A percentile compares a stretch with the other conserved stretches of the same genome.
These are phyloP conservation scores for Podospora anserina DNA, from an alignment of 495 filamentous ascomycete species.

Conservation along the genomic window DNA sequence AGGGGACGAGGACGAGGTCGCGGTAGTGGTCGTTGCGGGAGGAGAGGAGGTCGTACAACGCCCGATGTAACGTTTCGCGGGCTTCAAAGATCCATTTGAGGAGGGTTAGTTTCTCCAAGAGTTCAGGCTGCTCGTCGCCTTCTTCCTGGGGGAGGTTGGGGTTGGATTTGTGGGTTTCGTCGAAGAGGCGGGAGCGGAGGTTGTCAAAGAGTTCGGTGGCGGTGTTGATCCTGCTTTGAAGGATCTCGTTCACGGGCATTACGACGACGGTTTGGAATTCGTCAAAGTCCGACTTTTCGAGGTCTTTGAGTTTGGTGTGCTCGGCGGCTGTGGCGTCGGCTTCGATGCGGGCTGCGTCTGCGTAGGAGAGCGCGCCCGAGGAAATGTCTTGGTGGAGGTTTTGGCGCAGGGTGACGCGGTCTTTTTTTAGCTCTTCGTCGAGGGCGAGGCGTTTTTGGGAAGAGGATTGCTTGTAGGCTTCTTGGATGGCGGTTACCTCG, in stretches of 20 bases:
- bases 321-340: constrained; percentile 65
- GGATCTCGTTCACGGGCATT: constrained; percentile 69
- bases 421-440: constrained; percentile 39
- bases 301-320: constrained; percentile 58
- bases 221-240: constrained; percentile 60
- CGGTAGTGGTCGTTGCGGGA: constrained; percentile 85
- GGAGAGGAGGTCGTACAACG: constrained; percentile 76
- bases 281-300: constrained; percentile 71
- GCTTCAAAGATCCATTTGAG: constrained; percentile 98
- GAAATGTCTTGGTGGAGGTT: constrained; percentile 74
- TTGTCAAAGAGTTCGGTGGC: constrained; percentile 67
- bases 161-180: constrained; percentile 65
- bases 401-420: constrained; percentile 42
- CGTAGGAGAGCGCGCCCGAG: constrained; percentile 70
- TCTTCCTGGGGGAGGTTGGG: constrained; percentile 88
- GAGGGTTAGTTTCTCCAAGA: constrained; percentile 88
- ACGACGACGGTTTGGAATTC: constrained; percentile 71
- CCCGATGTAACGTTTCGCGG: constrained; percentile 77
- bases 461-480: constrained; percentile 50
- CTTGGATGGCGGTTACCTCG: constrained; percentile 66
- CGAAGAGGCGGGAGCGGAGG: constrained; percentile 66
- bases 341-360: constrained; percentile 68
- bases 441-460: constrained; percentile 46
- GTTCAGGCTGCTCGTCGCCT: constrained; percentile 90
- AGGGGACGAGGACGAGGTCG: constrained; percentile 74